A percentile compares a stretch with the other conserved stretches of the same genome.
These are phyloP conservation scores for Phaseolus coccineus DNA, from an alignment of 331 rosid genomes.

Conservation along the genomic window DNA sequence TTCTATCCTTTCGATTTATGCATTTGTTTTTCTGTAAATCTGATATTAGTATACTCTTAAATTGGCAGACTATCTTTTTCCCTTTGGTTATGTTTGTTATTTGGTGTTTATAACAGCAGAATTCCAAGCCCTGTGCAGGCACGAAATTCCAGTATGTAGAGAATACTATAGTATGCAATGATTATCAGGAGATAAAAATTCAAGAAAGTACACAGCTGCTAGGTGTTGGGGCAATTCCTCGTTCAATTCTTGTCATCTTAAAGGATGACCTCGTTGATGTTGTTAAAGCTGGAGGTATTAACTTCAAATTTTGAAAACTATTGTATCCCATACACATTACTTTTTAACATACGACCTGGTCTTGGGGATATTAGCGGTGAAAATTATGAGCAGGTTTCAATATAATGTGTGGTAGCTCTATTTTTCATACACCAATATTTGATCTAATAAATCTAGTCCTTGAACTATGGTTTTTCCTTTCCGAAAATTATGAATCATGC, in stretches of 20 bases:
- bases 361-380: constrained; percentile 19
- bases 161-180: constrained; percentile 84
- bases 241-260: constrained; percentile 84
- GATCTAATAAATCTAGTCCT: background rate
- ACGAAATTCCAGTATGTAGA: constrained; percentile 73
- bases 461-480: constrained; percentile 13
- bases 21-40: constrained; percentile 27
- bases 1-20: constrained; percentile 31
- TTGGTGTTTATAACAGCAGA: constrained; percentile 56
- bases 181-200: constrained; percentile 94
- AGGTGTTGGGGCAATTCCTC: constrained; percentile 97
- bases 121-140: constrained; percentile 74
- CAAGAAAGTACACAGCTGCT: constrained; percentile 91
- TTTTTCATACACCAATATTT: constrained; percentile 5
- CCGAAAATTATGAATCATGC: constrained; percentile 13
- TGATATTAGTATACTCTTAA: background rate
- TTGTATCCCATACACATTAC: constrained; percentile 16
- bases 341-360: constrained; percentile 15
- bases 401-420: constrained; percentile 1
- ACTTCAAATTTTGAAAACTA: constrained; percentile 23
- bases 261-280: constrained; percentile 93
- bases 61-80: constrained; percentile 32
- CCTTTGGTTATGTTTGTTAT: constrained; percentile 29
- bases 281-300: constrained; percentile 96
- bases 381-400: constrained; percentile 31